Evolutionary conservation across 495 filamentous ascomycete species (phyloP).

Genomic region (Hyphodiscus hymeniophilus): DNA sequence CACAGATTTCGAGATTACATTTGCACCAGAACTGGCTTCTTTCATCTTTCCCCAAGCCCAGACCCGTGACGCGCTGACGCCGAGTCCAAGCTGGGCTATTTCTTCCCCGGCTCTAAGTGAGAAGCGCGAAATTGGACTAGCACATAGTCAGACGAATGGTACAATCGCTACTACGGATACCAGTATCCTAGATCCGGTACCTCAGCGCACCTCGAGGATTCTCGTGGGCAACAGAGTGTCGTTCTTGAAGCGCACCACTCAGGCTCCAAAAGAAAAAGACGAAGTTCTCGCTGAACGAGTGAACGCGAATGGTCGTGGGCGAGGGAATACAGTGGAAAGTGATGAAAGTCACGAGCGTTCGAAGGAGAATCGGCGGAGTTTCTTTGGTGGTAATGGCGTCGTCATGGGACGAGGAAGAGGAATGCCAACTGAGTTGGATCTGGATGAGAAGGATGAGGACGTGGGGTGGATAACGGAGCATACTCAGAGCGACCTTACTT

Average conservation of each 20-base stretch:
- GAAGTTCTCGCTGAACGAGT: not conserved
- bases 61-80: not conserved
- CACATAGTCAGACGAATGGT: conserved; percentile 11
- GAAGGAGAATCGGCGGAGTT: conserved; percentile 7
- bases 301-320: too few relatives aligned
- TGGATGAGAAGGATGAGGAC: conserved; percentile 10
- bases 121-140: not conserved
- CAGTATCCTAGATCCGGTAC: conserved; percentile 11
- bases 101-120: conserved; percentile 1
- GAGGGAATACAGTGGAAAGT: too few relatives aligned
- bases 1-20: conserved; percentile 52
- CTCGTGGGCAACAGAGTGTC: not conserved
- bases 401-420: not conserved
- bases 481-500: conserved; percentile 3
- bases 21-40: conserved; percentile 50
- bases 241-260: conserved; percentile 1
- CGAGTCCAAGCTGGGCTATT: conserved; percentile 6
- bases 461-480: conserved; percentile 14
- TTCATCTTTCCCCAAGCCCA: conserved; percentile 31
- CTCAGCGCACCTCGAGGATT: conserved; percentile 7
- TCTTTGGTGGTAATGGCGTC: not conserved
- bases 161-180: conserved; percentile 12
- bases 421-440: not conserved
- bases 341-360: conserved; percentile 1
- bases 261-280: not conserved